Evolutionary conservation across 2,329 filamentous ascomycete genomes (phyloP).

Genomic region (Ploettnerulaceae sp.): DNA sequence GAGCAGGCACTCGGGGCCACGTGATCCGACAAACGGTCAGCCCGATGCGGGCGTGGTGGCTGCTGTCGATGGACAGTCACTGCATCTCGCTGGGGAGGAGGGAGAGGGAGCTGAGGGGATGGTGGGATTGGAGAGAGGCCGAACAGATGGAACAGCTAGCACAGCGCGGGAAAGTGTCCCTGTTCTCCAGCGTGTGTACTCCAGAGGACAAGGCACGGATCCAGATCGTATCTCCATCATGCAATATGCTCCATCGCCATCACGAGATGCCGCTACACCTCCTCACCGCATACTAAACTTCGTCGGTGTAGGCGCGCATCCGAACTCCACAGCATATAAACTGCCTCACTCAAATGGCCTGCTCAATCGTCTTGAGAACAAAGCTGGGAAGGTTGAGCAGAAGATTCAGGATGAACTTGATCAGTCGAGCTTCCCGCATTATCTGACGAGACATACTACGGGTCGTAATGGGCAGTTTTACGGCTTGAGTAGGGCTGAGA

Average conservation of each 20-base stretch:
- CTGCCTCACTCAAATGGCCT: background rate
- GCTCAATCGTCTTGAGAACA: background rate
- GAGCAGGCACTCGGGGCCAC: slow-evolving; percentile 16
- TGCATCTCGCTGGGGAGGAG: too few species aligned
- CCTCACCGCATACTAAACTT: slow-evolving; percentile 20
- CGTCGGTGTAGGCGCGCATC: slow-evolving; percentile 17
- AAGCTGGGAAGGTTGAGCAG: background rate
- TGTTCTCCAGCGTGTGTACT: too few species aligned
- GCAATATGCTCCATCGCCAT: background rate
- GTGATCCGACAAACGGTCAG: slow-evolving; percentile 13
- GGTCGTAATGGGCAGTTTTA: slow-evolving; percentile 52
- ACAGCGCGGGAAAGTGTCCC: background rate
- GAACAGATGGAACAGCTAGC: background rate
- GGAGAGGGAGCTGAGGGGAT: too few species aligned
- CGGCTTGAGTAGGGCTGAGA: slow-evolving; percentile 47
- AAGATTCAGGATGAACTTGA: slow-evolving; percentile 5
- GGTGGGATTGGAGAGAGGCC: too few species aligned
- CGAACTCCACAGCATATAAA: slow-evolving; percentile 13
- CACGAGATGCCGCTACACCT: background rate
- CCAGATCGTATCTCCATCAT: slow-evolving; percentile 14
- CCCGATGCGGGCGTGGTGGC: too few species aligned
- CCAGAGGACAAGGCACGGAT: background rate
- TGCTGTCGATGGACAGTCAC: background rate
- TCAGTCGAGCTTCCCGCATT: slow-evolving; percentile 22
- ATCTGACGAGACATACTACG: slow-evolving; percentile 31